phyloP scores from a whole-genome alignment of 371 early-diverging fungal genomes.

The Fennellomyces sp. region DNA sequence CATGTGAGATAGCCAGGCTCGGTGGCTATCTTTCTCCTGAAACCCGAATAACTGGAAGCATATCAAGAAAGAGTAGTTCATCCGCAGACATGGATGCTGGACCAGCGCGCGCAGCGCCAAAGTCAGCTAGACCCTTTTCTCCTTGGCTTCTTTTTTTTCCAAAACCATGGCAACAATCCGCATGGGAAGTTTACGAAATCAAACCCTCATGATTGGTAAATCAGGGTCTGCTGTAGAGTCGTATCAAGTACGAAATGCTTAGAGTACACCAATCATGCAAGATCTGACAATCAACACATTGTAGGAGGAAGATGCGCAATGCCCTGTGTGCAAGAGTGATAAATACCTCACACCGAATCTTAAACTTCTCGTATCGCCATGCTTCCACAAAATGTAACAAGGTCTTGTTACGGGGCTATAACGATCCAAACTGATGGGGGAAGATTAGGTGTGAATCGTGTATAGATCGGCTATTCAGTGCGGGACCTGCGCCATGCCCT shows the following conservation, averaged over 20 bases:
- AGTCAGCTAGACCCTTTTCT: neutral
- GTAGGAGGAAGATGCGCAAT: slow-evolving; percentile 77
- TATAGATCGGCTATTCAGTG: slow-evolving; percentile 82
- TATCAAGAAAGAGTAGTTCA: too few species aligned
- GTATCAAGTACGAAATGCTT: slow-evolving; percentile 32
- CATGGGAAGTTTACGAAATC: slow-evolving; percentile 25
- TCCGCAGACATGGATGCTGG: too few species aligned
- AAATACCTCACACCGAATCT: slow-evolving; percentile 94
- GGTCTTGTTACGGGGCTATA: neutral
- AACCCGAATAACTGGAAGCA: too few species aligned
- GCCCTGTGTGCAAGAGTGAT: slow-evolving; percentile 96
- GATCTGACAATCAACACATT: neutral
- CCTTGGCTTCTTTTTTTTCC: neutral
- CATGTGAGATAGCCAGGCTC: too few species aligned
- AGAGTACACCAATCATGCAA: neutral
- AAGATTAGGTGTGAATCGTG: slow-evolving; percentile 86
- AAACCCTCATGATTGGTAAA: slow-evolving; percentile 44
- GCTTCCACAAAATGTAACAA: slow-evolving; percentile 95
- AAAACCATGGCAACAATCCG: neutral
- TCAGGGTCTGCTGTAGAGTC: slow-evolving; percentile 49
- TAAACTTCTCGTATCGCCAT: slow-evolving; percentile 93
- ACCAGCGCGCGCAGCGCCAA: too few species aligned
- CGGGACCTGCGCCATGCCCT: slow-evolving; percentile 93
- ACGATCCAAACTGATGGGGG: neutral
- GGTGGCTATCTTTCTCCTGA: too few species aligned